phyloP scores from a whole-genome alignment of 1,284 basidiomycete genomes.

The Pterula multifida region DNA sequence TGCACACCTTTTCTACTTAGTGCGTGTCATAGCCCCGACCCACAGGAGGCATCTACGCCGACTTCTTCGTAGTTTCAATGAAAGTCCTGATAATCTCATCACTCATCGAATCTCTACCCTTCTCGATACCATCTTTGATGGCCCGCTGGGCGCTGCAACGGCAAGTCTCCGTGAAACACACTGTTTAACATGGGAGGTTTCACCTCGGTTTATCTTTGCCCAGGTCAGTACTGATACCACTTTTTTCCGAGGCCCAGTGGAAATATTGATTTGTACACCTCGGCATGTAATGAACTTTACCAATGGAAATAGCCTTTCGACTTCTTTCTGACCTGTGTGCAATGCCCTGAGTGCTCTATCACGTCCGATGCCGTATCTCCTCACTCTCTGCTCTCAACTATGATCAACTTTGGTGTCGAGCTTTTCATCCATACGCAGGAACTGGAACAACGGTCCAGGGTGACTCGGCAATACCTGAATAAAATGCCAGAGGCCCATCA shows the following conservation, averaged over 20 bases:
- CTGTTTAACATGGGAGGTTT: slow-evolving; percentile 16
- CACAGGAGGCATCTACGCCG: neutral
- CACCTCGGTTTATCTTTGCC: slow-evolving; percentile 21
- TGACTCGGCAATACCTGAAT: neutral
- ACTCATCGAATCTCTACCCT: slow-evolving; percentile 36
- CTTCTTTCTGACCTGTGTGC: slow-evolving; percentile 19
- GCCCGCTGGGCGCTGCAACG: slow-evolving; percentile 18
- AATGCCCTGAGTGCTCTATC: slow-evolving; percentile 6
- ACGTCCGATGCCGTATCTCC: neutral
- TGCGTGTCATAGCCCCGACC: neutral
- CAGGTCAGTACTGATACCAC: slow-evolving; percentile 27
- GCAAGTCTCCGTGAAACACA: slow-evolving; percentile 16
- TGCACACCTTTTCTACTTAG: neutral
- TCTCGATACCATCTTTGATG: slow-evolving; percentile 26
- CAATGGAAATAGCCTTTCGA: slow-evolving; percentile 25
- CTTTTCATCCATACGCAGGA: neutral
- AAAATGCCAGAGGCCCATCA: neutral
- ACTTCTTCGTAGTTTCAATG: neutral
- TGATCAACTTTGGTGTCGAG: neutral
- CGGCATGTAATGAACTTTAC: slow-evolving; percentile 13
- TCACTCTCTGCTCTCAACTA: slow-evolving; percentile 2
- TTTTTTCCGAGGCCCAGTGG: slow-evolving; percentile 8
- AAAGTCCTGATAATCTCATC: neutral
- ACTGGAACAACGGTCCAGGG: neutral
- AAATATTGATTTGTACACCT: slow-evolving; percentile 8